A percentile compares a stretch with the other conserved stretches of the same genome.
Evolutionary conservation across 2,329 filamentous ascomycete genomes (phyloP).

Genomic region (Cytospora piceae): DNA sequence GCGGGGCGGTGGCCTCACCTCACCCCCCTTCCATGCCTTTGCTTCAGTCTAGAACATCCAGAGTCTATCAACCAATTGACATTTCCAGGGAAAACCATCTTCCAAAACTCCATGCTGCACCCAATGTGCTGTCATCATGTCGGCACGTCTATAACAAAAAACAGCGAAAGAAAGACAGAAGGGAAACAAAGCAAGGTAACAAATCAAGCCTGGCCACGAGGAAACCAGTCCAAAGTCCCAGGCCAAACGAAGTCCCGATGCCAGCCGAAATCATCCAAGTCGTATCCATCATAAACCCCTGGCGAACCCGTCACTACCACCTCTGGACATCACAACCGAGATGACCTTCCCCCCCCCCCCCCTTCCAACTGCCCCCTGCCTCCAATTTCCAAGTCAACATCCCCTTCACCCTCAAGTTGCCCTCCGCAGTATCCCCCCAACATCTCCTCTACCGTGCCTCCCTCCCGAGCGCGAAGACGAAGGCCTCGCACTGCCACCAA

Average conservation of each 20-base stretch:
- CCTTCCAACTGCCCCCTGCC: not conserved
- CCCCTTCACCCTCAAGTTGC: not conserved
- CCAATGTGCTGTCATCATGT: constrained; percentile 8
- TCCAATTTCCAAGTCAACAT: not conserved
- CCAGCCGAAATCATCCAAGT: not conserved
- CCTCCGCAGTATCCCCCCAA: not conserved
- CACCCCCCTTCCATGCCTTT: not conserved
- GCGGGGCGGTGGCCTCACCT: not conserved
- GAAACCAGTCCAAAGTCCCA: not conserved
- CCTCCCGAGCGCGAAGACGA: not conserved
- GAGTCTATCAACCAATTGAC: constrained; percentile 4
- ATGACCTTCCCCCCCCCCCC: not conserved
- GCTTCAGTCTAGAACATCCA: constrained; percentile 13
- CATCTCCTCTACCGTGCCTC: not conserved
- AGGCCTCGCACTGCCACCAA: not conserved
- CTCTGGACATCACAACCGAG: not conserved
- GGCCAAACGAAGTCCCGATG: not conserved
- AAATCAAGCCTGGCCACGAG: not conserved
- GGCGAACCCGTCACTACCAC: not conserved
- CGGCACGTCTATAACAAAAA: not conserved
- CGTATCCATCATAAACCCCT: not conserved
- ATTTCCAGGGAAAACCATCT: constrained; percentile 1
- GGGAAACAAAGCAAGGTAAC: constrained; percentile 1
- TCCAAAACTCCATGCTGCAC: constrained; percentile 19
- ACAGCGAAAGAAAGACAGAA: constrained; percentile 3